These are phyloP conservation scores for Aspergillus wentii DNA, from an alignment of 495 filamentous ascomycete genomes.

Conservation along the genomic window DNA sequence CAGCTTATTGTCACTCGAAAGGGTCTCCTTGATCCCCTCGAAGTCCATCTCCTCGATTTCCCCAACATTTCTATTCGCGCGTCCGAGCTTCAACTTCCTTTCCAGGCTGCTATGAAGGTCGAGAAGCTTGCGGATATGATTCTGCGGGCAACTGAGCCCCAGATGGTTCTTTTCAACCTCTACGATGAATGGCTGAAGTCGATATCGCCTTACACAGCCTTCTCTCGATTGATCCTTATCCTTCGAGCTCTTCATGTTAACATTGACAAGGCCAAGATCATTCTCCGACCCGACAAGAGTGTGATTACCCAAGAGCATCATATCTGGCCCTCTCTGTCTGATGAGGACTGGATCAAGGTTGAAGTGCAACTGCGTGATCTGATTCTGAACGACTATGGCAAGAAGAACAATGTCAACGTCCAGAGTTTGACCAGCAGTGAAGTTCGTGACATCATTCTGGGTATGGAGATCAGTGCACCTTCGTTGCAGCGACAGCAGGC, in stretches of 20 bases:
- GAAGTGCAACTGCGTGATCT: slow-evolving; percentile 94
- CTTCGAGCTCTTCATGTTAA: slow-evolving; percentile 96
- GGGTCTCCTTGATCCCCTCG: slow-evolving; percentile 93
- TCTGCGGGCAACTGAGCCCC: slow-evolving; percentile 91
- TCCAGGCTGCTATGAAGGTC: slow-evolving; percentile 99
- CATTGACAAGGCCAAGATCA: slow-evolving; percentile 95
- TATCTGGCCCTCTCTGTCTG: slow-evolving; percentile 92
- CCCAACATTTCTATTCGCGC: slow-evolving; percentile 99
- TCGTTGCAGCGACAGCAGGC: slow-evolving; percentile 99
- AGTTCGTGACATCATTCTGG: slow-evolving; percentile 97
- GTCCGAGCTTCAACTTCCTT: slow-evolving; percentile 94
- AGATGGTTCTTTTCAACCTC: slow-evolving; percentile 99
- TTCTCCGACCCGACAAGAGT: slow-evolving; percentile 95
- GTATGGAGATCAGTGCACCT: slow-evolving; percentile 99
- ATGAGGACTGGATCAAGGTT: slow-evolving; percentile 99
- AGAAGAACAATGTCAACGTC: slow-evolving; percentile 99
- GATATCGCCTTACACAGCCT: slow-evolving; percentile 97
- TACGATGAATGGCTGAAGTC: slow-evolving; percentile 99
- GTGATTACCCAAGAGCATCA: slow-evolving; percentile 99
- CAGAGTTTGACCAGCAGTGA: slow-evolving; percentile 94
- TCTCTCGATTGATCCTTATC: slow-evolving; percentile 93
- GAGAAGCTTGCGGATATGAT: slow-evolving; percentile 99
- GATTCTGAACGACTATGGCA: slow-evolving; percentile 97
- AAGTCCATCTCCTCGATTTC: slow-evolving; percentile 97
- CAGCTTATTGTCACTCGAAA: slow-evolving; percentile 98